Evolutionary conservation across 2,329 filamentous ascomycete species (phyloP).

Genomic region (Xylaria digitata): DNA sequence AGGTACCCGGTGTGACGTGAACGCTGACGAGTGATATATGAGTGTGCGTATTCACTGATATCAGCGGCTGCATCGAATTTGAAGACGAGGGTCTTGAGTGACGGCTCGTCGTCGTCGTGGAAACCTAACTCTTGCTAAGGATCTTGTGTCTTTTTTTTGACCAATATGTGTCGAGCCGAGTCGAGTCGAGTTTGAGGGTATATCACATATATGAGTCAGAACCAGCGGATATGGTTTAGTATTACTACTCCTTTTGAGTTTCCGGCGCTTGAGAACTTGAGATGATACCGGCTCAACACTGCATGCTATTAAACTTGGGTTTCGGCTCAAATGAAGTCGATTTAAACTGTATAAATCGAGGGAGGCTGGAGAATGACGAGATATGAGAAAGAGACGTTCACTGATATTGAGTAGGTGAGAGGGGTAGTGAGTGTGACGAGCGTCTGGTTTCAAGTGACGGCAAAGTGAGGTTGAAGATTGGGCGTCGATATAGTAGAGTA

Average conservation of each 20-base stretch:
- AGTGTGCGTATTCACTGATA: conserved; percentile 71
- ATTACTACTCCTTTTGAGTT: conserved; percentile 20
- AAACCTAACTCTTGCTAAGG: conserved; percentile 17
- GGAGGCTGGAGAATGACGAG: conserved; percentile 4
- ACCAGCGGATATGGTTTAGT: neutral
- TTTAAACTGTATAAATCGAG: conserved; percentile 14
- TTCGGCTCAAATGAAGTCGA: conserved; percentile 6
- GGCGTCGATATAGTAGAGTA: conserved; percentile 32
- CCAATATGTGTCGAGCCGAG: neutral
- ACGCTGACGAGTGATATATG: conserved; percentile 70
- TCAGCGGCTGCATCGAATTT: conserved; percentile 66
- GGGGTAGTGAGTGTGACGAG: neutral
- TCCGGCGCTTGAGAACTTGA: conserved; percentile 18
- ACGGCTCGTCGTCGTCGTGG: conserved; percentile 28
- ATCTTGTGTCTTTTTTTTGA: neutral
- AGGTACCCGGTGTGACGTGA: conserved; percentile 68
- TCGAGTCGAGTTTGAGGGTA: conserved; percentile 1
- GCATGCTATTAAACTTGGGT: conserved; percentile 21
- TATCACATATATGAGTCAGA: neutral
- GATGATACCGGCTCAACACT: conserved; percentile 14
- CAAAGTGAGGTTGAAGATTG: conserved; percentile 34
- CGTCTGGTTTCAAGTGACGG: conserved; percentile 31
- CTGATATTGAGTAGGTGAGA: conserved; percentile 10
- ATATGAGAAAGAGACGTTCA: neutral
- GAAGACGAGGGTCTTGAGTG: conserved; percentile 36